Evolutionary conservation across 2,329 filamentous ascomycete species (phyloP).

Genomic region (Sclerotinia nivalis): DNA sequence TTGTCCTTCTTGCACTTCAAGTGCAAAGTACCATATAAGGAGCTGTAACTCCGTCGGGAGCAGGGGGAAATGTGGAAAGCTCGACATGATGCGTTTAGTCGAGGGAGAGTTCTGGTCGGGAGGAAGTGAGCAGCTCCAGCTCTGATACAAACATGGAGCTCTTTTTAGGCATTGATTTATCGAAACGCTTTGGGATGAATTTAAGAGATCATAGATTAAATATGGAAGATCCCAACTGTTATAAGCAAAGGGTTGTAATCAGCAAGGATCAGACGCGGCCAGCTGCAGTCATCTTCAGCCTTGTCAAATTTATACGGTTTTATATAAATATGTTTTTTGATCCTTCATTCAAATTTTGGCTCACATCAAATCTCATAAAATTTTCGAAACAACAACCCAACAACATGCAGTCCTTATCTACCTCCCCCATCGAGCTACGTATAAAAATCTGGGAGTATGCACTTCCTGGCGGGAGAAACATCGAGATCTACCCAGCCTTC

Average conservation of each 20-base stretch:
- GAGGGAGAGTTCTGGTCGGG: neutral
- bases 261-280: neutral
- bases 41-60: conserved; percentile 4
- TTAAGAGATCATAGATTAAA: neutral
- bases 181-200: neutral
- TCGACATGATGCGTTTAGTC: neutral
- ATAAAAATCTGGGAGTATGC: neutral
- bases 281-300: neutral
- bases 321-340: neutral
- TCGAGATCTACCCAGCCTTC: conserved; percentile 4
- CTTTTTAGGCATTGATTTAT: neutral
- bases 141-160: neutral
- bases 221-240: neutral
- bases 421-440: neutral
- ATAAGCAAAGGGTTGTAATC: neutral
- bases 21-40: conserved; percentile 6
- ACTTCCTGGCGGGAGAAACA: conserved; percentile 5
- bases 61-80: neutral
- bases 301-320: neutral
- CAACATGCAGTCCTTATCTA: neutral
- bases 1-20: neutral
- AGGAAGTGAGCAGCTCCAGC: neutral
- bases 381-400: neutral
- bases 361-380: neutral
- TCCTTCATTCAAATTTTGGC: neutral